These are phyloP conservation scores for Coemansia sp. DNA, from an alignment of 192 early-diverging fungal genomes.

Conservation along the genomic window DNA sequence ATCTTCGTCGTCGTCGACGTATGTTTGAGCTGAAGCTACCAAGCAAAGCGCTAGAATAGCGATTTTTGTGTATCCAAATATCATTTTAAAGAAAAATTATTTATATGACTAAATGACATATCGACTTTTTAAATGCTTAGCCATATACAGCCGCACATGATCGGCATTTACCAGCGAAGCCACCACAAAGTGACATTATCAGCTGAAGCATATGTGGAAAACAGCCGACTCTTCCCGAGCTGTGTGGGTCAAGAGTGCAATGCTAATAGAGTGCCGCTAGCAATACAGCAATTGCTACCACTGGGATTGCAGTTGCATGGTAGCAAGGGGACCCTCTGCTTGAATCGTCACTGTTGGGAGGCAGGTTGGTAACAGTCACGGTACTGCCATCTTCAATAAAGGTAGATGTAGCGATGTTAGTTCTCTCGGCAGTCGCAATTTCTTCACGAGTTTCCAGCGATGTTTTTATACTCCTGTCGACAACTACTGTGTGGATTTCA, in stretches of 20 bases:
- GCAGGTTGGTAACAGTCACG: slow-evolving; percentile 26
- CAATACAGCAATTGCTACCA: background rate
- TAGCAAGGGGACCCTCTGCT: background rate
- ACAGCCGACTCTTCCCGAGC: no score
- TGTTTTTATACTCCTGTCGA: slow-evolving; percentile 22
- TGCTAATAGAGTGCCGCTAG: background rate
- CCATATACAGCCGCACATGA: slow-evolving; percentile 4
- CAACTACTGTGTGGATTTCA: slow-evolving; percentile 31
- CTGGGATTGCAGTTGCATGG: no score
- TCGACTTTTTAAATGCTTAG: background rate
- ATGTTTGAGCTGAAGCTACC: background rate
- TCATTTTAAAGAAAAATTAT: background rate
- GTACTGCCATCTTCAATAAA: slow-evolving; percentile 33
- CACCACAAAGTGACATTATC: background rate
- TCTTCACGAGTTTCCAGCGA: slow-evolving; percentile 27
- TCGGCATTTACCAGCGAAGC: slow-evolving; percentile 7
- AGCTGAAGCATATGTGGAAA: background rate
- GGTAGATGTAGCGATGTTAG: slow-evolving; percentile 23
- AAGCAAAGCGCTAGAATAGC: background rate
- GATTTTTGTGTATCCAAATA: background rate
- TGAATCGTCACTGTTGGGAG: background rate
- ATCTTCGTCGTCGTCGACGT: slow-evolving; percentile 1
- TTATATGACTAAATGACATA: background rate
- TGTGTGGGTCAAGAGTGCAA: background rate
- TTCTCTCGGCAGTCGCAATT: background rate